phyloP scores from a whole-genome alignment of 2,329 filamentous ascomycete genomes.

The Fusarium torreyae region DNA sequence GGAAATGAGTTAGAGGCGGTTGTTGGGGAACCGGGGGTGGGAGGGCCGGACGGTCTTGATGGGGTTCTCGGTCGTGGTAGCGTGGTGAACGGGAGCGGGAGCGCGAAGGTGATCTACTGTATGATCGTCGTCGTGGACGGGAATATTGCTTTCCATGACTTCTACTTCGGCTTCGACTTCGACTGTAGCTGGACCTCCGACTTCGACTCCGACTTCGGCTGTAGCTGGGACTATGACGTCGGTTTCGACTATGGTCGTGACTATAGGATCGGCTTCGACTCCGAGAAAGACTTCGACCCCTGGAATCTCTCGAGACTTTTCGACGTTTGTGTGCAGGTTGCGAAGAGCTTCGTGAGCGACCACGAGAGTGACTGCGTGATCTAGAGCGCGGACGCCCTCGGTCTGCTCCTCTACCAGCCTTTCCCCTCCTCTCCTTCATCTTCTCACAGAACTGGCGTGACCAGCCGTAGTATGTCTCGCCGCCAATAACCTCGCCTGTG shows the following conservation, averaged over 20 bases:
- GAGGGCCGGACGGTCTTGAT: constrained; percentile 28
- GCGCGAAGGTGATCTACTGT: constrained; percentile 50
- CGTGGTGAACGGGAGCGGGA: constrained; percentile 40
- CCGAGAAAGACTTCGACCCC: constrained; percentile 42
- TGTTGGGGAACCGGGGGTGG: constrained; percentile 49
- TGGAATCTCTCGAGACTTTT: constrained; percentile 46
- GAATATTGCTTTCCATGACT: constrained; percentile 38
- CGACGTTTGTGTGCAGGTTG: constrained; percentile 53
- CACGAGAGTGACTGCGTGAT: constrained; percentile 50
- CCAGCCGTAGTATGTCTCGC: constrained; percentile 91
- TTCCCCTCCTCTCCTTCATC: constrained; percentile 75
- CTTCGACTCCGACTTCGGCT: constrained; percentile 54
- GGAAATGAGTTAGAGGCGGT: constrained; percentile 40
- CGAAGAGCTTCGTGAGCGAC: constrained; percentile 53
- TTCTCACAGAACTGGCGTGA: constrained; percentile 84
- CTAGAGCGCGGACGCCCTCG: constrained; percentile 55
- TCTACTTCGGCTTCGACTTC: constrained; percentile 38
- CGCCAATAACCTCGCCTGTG: constrained; percentile 74
- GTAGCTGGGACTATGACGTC: constrained; percentile 45
- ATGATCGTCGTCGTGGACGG: constrained; percentile 42
- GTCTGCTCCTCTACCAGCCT: constrained; percentile 40
- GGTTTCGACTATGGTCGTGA: constrained; percentile 41
- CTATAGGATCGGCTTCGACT: constrained; percentile 52
- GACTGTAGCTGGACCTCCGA: constrained; percentile 45
- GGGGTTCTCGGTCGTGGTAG: constrained; percentile 35